phyloP scores from a whole-genome alignment of 1,284 basidiomycete genomes.

The Austroboletus olivaceoglutinosus region DNA sequence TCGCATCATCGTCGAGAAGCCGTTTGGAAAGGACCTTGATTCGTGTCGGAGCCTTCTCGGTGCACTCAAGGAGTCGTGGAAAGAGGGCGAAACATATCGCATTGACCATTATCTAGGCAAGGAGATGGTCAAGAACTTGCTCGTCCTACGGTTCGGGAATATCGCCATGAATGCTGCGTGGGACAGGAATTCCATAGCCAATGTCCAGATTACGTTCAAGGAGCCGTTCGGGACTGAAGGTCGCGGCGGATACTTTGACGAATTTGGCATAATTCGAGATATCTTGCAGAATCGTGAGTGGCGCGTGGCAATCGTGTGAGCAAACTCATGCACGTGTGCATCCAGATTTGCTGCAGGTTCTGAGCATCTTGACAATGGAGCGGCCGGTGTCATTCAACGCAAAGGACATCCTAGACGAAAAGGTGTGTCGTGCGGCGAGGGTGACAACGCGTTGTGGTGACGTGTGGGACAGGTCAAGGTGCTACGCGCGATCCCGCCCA shows the following conservation, averaged over 20 bases:
- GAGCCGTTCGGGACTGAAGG: constrained; percentile 97
- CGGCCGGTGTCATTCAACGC: constrained; percentile 95
- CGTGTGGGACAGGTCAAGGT: constrained; percentile 78
- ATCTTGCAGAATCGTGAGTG: constrained; percentile 92
- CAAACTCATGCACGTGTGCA: constrained; percentile 10
- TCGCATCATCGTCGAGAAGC: constrained; percentile 95
- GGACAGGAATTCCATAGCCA: constrained; percentile 93
- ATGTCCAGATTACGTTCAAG: constrained; percentile 98
- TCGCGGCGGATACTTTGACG: constrained; percentile 97
- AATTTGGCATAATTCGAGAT: constrained; percentile 97
- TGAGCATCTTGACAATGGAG: constrained; percentile 94
- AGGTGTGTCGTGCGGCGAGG: constrained; percentile 49
- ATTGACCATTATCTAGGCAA: constrained; percentile 98
- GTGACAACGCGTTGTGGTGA: constrained; percentile 20
- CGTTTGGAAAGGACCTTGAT: constrained; percentile 91
- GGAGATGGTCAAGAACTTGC: constrained; percentile 98
- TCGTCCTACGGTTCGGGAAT: constrained; percentile 93
- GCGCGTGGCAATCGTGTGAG: constrained; percentile 7
- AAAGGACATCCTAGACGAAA: constrained; percentile 96
- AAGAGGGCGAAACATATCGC: constrained; percentile 94
- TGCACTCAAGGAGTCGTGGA: constrained; percentile 84
- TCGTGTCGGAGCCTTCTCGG: constrained; percentile 80
- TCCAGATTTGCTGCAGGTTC: constrained; percentile 87
- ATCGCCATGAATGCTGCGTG: constrained; percentile 82
- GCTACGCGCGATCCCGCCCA: constrained; percentile 82